A percentile compares a stretch with the other conserved stretches of the same genome.
These are phyloP conservation scores for Aphanocladium album DNA, from an alignment of 2,329 filamentous ascomycete genomes.

Conservation along the genomic window DNA sequence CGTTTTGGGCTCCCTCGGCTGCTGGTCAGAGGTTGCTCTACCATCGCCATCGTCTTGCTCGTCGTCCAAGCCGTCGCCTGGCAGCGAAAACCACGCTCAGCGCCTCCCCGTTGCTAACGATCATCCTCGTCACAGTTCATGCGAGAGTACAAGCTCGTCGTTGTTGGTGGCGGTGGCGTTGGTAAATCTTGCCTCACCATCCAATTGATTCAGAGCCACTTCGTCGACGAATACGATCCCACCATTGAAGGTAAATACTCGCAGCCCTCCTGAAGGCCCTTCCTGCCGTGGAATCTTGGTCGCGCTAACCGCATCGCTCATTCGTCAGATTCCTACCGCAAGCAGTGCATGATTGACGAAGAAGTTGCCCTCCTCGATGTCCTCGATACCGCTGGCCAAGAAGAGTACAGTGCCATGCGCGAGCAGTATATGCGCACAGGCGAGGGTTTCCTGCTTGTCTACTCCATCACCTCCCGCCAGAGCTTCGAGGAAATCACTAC, in stretches of 20 bases:
- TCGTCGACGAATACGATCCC: conserved; percentile 98
- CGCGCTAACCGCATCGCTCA: neutral
- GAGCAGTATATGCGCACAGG: conserved; percentile 99
- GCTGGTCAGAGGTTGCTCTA: no score
- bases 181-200: conserved; percentile 99
- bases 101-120: neutral
- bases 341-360: conserved; percentile 98
- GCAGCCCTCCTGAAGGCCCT: conserved; percentile 24
- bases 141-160: conserved; percentile 92
- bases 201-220: conserved; percentile 91
- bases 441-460: conserved; percentile 95
- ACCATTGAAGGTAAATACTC: conserved; percentile 81
- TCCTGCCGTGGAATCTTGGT: neutral
- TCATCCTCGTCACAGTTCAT: conserved; percentile 55
- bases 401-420: conserved; percentile 98
- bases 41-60: neutral
- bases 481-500: conserved; percentile 98
- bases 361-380: conserved; percentile 97
- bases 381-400: conserved; percentile 94
- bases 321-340: conserved; percentile 90
- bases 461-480: conserved; percentile 95
- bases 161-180: conserved; percentile 95
- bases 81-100: neutral
- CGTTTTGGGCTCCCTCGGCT: neutral
- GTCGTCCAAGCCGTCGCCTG: neutral